phyloP scores from a whole-genome alignment of 768 basidiomycete genomes.

The Ramaria rubella region DNA sequence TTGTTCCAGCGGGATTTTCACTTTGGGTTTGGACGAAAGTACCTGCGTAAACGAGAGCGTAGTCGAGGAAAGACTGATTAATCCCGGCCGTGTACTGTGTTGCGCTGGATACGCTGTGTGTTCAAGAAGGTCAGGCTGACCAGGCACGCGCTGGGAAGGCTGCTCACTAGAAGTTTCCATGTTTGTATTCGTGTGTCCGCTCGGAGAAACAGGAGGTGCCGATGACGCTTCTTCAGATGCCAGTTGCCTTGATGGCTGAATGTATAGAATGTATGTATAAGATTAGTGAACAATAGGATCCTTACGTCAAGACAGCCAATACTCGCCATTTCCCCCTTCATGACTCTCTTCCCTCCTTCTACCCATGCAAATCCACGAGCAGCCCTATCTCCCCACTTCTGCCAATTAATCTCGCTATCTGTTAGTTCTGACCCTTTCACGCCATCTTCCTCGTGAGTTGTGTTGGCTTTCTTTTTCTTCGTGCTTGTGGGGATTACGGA shows the following conservation, averaged over 20 bases:
- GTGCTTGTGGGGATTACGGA: constrained; percentile 29
- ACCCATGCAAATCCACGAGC: constrained; percentile 40
- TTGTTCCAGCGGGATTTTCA: constrained; percentile 39
- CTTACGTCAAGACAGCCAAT: too few relatives aligned
- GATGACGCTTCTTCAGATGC: too few relatives aligned
- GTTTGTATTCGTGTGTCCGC: not conserved
- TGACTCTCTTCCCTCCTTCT: constrained; percentile 35
- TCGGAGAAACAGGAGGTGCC: too few relatives aligned
- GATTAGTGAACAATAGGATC: too few relatives aligned
- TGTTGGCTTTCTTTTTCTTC: too few relatives aligned
- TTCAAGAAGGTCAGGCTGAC: not conserved
- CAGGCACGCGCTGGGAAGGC: not conserved
- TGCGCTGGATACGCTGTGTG: constrained; percentile 59
- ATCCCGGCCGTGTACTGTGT: constrained; percentile 44
- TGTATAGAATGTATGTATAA: too few relatives aligned
- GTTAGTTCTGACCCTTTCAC: not conserved
- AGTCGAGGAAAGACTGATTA: constrained; percentile 49
- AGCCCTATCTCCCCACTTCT: constrained; percentile 47
- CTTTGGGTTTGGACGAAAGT: constrained; percentile 37
- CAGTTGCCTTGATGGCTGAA: too few relatives aligned
- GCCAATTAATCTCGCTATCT: constrained; percentile 39
- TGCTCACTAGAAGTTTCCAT: not conserved
- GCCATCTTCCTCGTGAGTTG: not conserved
- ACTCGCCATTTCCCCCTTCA: constrained; percentile 32
- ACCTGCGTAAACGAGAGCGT: constrained; percentile 51